A percentile compares a stretch with the other conserved stretches of the same genome.
phyloP scores from a whole-genome alignment of 352 stramenopile genomes.

The Lagenidium giganteum region DNA sequence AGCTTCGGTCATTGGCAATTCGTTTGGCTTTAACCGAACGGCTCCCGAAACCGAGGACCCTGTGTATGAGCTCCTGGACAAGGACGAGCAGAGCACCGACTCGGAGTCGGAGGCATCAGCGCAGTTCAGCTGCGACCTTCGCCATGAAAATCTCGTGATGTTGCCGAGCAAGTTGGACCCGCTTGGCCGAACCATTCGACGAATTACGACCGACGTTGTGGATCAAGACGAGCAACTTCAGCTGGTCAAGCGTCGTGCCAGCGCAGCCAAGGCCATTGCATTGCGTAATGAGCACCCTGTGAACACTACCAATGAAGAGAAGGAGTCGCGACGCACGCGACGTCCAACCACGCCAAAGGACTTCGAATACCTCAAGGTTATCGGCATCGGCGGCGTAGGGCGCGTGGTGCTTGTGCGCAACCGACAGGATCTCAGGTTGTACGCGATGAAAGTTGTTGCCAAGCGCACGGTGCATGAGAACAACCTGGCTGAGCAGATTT shows the following conservation, averaged over 20 bases:
- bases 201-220: conserved; percentile 40
- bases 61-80: too few species aligned
- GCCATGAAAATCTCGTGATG: conserved; percentile 36
- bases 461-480: conserved; percentile 51
- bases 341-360: conserved; percentile 42
- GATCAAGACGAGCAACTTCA: conserved; percentile 47
- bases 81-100: too few species aligned
- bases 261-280: conserved; percentile 78
- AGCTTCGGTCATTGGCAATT: too few species aligned
- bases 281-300: conserved; percentile 29
- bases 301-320: background rate
- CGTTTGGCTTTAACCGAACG: too few species aligned
- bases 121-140: too few species aligned
- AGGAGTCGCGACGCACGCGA: too few species aligned
- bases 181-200: conserved; percentile 41
- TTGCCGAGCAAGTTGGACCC: conserved; percentile 49
- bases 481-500: conserved; percentile 43
- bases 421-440: conserved; percentile 40
- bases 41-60: too few species aligned
- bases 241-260: conserved; percentile 48
- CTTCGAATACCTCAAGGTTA: conserved; percentile 86
- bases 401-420: conserved; percentile 76
- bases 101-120: too few species aligned
- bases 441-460: conserved; percentile 79
- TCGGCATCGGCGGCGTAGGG: conserved; percentile 85